Conservation (phyloP, 116 monocot species). For the Zostera marina region DNA sequence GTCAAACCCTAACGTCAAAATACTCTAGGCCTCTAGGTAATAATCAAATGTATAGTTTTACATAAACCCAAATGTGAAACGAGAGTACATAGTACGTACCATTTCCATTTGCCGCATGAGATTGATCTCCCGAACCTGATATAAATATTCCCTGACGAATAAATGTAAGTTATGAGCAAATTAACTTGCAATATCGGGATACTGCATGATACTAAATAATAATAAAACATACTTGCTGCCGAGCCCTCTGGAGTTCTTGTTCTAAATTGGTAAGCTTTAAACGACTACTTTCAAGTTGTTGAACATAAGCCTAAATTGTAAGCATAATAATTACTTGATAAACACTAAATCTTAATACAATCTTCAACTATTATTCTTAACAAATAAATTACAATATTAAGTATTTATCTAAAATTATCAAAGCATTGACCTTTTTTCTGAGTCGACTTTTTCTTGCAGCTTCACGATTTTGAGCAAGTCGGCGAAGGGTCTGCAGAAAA, state of each 20-base stretch:
- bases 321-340: background rate
- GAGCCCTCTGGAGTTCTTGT: constrained; percentile 79
- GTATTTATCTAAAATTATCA: background rate
- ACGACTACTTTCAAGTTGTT: constrained; percentile 76
- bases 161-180: constrained; percentile 1
- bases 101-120: constrained; percentile 81
- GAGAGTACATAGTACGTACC: constrained; percentile 22
- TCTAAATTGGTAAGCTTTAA: constrained; percentile 86
- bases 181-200: background rate
- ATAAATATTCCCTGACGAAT: constrained; percentile 82
- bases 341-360: background rate
- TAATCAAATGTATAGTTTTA: background rate
- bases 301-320: constrained; percentile 57
- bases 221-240: constrained; percentile 35
- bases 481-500: constrained; percentile 42
- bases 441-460: constrained; percentile 87
- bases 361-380: background rate
- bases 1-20: background rate
- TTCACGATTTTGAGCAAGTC: constrained; percentile 89
- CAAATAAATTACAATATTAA: background rate
- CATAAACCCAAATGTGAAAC: background rate
- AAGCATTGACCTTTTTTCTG: constrained; percentile 44
- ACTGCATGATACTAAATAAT: background rate
- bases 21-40: background rate
- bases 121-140: constrained; percentile 75